Conservation (phyloP, 2,329 filamentous ascomycete species). For the Aspergillus melleus region DNA sequence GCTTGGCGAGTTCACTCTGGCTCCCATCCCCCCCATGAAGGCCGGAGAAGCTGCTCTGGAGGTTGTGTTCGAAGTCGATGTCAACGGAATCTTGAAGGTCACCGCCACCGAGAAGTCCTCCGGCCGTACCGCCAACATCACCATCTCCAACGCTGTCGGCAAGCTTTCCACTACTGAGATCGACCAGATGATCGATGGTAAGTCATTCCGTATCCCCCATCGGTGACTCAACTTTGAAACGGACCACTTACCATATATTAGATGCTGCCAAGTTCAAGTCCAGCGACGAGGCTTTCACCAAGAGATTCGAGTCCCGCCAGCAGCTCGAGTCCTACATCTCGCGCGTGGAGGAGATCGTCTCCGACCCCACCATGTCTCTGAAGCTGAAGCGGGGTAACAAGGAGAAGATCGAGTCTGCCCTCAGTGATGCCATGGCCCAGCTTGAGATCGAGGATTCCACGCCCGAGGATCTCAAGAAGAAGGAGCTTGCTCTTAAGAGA, state of each 20-base stretch:
- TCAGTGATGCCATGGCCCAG: conserved; percentile 96
- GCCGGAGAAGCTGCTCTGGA: conserved; percentile 96
- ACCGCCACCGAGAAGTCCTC: conserved; percentile 99
- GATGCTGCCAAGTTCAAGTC: conserved; percentile 98
- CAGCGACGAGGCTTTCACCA: conserved; percentile 97
- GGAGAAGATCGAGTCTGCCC: conserved; percentile 98
- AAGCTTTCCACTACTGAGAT: conserved; percentile 95
- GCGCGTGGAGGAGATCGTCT: conserved; percentile 98
- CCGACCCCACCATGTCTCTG: conserved; percentile 90
- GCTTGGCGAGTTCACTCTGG: conserved; percentile 93
- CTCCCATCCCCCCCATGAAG: conserved; percentile 81
- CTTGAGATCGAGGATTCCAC: conserved; percentile 91
- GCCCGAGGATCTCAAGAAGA: conserved; percentile 98
- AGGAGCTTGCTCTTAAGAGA: conserved; percentile 97
- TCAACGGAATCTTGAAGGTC: conserved; percentile 99
- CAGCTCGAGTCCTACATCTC: conserved; percentile 99
- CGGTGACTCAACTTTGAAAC: background rate
- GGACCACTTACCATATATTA: conserved; percentile 22
- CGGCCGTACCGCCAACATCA: conserved; percentile 97
- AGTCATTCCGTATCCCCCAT: conserved; percentile 25
- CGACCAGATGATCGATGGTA: conserved; percentile 92
- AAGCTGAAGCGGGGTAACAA: conserved; percentile 99
- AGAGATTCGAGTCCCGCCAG: conserved; percentile 98
- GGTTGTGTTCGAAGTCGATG: conserved; percentile 98
- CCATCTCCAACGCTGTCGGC: conserved; percentile 98